Evolutionary conservation across 202 grass and related monocot species (phyloP), one percentile per base, ranked within the genome.

Genomic region (Elaeis oleifera): DNA sequence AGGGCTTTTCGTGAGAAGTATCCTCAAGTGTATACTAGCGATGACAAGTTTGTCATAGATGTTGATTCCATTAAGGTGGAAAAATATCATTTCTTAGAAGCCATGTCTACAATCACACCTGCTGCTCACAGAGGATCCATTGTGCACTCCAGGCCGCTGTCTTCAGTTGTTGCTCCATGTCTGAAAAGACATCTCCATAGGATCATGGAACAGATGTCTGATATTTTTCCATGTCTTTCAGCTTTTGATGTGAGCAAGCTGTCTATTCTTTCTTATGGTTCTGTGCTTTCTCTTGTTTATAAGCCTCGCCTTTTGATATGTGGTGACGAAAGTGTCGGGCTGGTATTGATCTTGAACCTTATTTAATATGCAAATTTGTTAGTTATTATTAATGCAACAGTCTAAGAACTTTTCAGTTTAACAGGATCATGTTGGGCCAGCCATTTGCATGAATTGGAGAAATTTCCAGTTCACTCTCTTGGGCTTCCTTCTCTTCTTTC

Each of bases 1-100:
- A 63, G 82, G 59, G 88, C 94, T 51, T 99, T 99, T 68, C 82
- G 94, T 68, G 94, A 99, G 82, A 94, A 99, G 53, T 99, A 99
- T 69, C 94, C 94, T 67, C 94, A 99, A 73, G 94, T 99, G 16
- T 99, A 99, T 75, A 99, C 75, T 23, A 89, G 94, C 75, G 94
- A 99, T 25, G 94, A 99, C 32, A 99, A 94, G 77, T 99, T 99
- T 80, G 81, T 99, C 44, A 99, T 99, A 79, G 94, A 99, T 80
- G 94, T 99, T 54, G 94, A 94, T 49, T 84, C 84, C 0, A 77
- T 99, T 53, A 85, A 21, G 18, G 80, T 99, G 55, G 85, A 89
- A 67, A 99, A 86, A 53, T 84, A 84, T 59, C 94, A 99, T 78
- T 99, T 99, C 61, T 74, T 99, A 81, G 94, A 99, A 81, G 94